Evolutionary conservation across 2,329 filamentous ascomycete genomes (phyloP), one percentile per base, ranked within the genome.

Genomic region (Aphanocladium album): DNA sequence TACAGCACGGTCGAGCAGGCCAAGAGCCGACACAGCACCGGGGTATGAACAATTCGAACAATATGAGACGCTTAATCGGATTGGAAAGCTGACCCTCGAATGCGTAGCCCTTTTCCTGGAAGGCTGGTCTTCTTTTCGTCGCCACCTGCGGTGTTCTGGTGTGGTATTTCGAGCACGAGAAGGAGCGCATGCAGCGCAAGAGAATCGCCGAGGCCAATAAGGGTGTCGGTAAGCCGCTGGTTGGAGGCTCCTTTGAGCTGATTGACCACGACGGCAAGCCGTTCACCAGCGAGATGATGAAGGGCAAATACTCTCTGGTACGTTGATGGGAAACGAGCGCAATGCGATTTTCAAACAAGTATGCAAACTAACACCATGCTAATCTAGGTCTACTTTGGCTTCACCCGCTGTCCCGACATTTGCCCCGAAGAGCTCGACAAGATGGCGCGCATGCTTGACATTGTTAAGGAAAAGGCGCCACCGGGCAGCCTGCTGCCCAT

Each of bases 401-500:
- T 99, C 82, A 93, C 91, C 9, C 93, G 97, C 76, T 99, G 95
- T 74, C 95, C 95, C 25, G 95, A 99, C 73, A 99, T 99, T 73
- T 99, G 95, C 79, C 95, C 95, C 37, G 95, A 99, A 71, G 95
- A 99, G 77, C 88, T 99, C 69, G 95, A 99, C 79, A 99, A 99
- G 80, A 97, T 99, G 93, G 90, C 93, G n/a, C 82, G 83, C 62
- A 96, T 98, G 85, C 89, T 96, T 71, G 92, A 99, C 71, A 79
- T 84, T 7, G 82, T 88, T 49, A 79, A 86, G 66, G 77, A 77
- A 54, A 75, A 81, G 67, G 69, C 71, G 5, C 80, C 83, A 2
- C 74, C 74, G 50, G 75, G 74, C 54, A 53, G 57, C 39, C 77
- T 97, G 66, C 79, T 87, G 33, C 91, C 93, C 30, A 82, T 99